Conservation (phyloP, 2,329 filamentous ascomycete species). For the Albophoma yamanashiensis region DNA sequence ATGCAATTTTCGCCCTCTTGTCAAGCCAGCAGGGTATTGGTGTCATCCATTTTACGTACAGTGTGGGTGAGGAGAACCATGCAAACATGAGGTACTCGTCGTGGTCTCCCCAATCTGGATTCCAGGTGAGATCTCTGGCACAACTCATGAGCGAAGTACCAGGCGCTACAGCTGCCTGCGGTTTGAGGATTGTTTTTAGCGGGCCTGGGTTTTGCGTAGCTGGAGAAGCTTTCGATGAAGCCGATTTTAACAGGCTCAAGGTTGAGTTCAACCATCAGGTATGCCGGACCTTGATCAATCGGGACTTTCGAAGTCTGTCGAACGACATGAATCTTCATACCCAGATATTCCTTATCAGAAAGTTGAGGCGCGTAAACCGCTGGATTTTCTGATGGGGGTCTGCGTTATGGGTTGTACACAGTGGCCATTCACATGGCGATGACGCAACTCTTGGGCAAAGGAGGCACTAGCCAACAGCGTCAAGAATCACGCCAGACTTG, state of each 20-base stretch:
- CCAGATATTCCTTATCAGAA: neutral
- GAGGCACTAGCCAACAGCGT: neutral
- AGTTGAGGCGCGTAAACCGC: neutral
- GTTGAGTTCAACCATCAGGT: neutral
- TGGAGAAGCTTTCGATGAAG: neutral
- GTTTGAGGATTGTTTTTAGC: neutral
- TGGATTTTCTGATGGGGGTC: too few species aligned
- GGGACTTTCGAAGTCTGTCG: neutral
- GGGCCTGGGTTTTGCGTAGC: neutral
- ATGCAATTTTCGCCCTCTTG: neutral
- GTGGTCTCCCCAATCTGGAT: neutral
- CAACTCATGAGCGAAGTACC: neutral
- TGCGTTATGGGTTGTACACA: too few species aligned
- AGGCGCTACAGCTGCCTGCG: neutral
- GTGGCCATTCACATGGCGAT: too few species aligned
- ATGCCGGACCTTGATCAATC: neutral
- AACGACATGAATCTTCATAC: neutral
- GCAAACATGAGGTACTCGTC: neutral
- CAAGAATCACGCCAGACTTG: too few species aligned
- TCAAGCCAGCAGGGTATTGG: neutral
- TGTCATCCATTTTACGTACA: neutral
- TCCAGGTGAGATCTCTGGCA: neutral
- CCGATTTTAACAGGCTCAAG: neutral
- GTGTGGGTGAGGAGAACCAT: neutral
- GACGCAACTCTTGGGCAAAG: too few species aligned